Evolutionary conservation across 352 stramenopile genomes (phyloP).

Genomic region (Pythium dissimile): DNA sequence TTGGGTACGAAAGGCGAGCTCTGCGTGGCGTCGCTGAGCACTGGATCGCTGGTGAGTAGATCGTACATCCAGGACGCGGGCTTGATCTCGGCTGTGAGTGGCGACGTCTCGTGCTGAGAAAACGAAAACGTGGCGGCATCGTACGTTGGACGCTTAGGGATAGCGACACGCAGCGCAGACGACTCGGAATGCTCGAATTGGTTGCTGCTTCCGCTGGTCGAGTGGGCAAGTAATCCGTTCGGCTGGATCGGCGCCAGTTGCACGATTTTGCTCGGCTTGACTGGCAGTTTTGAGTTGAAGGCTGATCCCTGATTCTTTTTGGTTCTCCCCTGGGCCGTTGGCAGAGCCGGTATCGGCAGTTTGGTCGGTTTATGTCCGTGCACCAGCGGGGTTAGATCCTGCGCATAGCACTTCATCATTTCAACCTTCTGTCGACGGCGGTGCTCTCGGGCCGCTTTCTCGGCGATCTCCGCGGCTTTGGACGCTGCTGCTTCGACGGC

Average conservation of each 20-base stretch:
- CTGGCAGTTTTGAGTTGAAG: not conserved
- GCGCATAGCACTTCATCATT: conserved; percentile 51
- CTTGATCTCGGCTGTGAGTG: conserved; percentile 63
- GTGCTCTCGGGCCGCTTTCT: conserved; percentile 21
- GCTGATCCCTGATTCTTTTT: not conserved
- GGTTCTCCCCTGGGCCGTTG: not conserved
- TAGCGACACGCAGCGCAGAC: conserved; percentile 27
- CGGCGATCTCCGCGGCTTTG: conserved; percentile 6
- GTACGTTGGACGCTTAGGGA: conserved; percentile 13
- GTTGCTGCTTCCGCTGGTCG: conserved; percentile 14
- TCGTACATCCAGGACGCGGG: conserved; percentile 51
- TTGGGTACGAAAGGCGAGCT: no score
- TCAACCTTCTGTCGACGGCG: conserved; percentile 30
- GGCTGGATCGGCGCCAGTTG: conserved; percentile 1
- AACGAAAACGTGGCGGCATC: not conserved
- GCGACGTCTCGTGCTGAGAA: conserved; percentile 6
- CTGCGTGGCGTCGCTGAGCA: not conserved
- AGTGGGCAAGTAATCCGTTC: conserved; percentile 21
- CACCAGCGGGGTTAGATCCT: conserved; percentile 59
- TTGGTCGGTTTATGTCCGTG: conserved; percentile 45
- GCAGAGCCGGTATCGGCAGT: conserved; percentile 27
- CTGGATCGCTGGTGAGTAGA: conserved; percentile 27
- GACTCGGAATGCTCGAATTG: not conserved
- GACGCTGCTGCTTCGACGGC: not conserved
- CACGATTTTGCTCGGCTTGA: conserved; percentile 1